phyloP scores from a whole-genome alignment of 1,284 basidiomycete genomes.

The Pholiota adiposa region DNA sequence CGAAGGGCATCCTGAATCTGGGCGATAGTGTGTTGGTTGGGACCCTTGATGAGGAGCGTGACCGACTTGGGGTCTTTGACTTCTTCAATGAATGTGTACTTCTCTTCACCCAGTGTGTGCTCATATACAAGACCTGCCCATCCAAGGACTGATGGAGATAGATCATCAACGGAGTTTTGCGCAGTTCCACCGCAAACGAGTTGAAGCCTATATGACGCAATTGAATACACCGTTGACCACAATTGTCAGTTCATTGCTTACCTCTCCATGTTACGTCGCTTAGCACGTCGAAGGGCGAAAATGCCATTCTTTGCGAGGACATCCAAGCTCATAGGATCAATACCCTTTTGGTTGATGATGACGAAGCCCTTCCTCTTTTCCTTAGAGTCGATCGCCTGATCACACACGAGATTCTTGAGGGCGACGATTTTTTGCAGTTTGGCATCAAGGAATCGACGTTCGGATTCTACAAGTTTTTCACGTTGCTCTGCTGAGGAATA shows the following conservation, averaged over 20 bases:
- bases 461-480: conserved; percentile 98
- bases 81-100: conserved; percentile 98
- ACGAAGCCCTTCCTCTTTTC: conserved; percentile 91
- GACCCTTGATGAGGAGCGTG: conserved; percentile 97
- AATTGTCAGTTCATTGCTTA: conserved; percentile 38
- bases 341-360: conserved; percentile 99
- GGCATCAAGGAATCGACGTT: conserved; percentile 92
- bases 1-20: conserved; percentile 98
- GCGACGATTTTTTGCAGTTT: conserved; percentile 98
- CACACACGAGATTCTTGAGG: conserved; percentile 96
- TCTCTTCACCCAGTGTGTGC: conserved; percentile 98
- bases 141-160: conserved; percentile 89
- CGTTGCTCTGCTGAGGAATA: conserved; percentile 99
- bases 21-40: conserved; percentile 94
- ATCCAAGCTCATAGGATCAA: conserved; percentile 97
- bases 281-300: conserved; percentile 92
- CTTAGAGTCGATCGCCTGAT: conserved; percentile 81
- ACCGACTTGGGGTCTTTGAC: conserved; percentile 97
- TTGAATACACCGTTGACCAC: not conserved
- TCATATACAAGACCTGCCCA: conserved; percentile 99
- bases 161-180: conserved; percentile 98
- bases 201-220: conserved; percentile 71
- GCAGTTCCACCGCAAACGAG: conserved; percentile 94
- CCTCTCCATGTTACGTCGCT: conserved; percentile 98
- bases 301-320: conserved; percentile 98